Evolutionary conservation across 306 rosid species (phyloP).

Genomic region (Vachellia pachyceras): DNA sequence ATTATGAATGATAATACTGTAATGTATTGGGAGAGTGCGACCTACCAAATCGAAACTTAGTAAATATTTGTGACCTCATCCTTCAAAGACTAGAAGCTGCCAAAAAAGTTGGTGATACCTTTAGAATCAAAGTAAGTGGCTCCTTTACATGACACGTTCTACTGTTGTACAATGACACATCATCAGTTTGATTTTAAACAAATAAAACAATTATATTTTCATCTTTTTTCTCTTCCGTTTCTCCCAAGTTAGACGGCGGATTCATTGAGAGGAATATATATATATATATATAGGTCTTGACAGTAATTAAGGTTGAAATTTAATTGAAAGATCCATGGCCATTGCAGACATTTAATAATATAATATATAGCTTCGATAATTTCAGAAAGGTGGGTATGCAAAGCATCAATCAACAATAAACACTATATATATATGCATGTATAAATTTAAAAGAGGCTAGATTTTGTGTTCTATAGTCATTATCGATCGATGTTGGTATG

Average conservation of each 20-base stretch:
- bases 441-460: background rate
- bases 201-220: background rate
- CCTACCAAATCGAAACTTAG: background rate
- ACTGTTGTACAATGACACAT: background rate
- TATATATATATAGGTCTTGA: background rate
- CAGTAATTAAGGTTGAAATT: background rate
- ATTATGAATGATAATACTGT: background rate
- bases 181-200: background rate
- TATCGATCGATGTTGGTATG: too few species aligned
- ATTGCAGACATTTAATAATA: background rate
- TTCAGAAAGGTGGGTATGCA: background rate
- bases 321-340: background rate
- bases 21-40: background rate
- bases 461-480: background rate
- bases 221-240: background rate
- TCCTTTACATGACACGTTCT: conserved; percentile 5
- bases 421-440: background rate
- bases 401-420: background rate
- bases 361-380: background rate
- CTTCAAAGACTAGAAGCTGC: background rate
- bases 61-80: background rate
- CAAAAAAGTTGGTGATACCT: background rate
- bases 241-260: background rate
- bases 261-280: background rate
- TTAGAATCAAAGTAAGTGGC: background rate